These are phyloP conservation scores for carrot (Daucus carota) DNA, from an alignment of 129 eudicot species.

Conservation along the genomic window DH1_v3.0 NC_030383.2:61072501-61073000, in stretches of 20 bases:
- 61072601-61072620: not conserved
- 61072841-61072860: not conserved
- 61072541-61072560: not conserved
- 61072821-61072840: not conserved
- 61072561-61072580: constrained; percentile 4
- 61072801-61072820: not conserved
- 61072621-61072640: not conserved
- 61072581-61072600: not conserved
- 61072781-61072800: not conserved
- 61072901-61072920: no score
- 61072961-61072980: no score
- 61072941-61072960: no score
- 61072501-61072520: not conserved
- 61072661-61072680: constrained; percentile 67
- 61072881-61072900: no score
- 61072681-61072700: constrained; percentile 79
- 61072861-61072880: no score
- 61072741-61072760: constrained; percentile 39
- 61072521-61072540: constrained; percentile 4
- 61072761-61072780: not conserved
- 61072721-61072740: constrained; percentile 88
- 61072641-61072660: constrained; percentile 21
- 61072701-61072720: constrained; percentile 78
- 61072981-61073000: no score
- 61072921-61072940: no score